These are phyloP conservation scores for Bifiguratus adelaidae DNA, from an alignment of 192 early-diverging fungal genomes.

Conservation along the genomic window DNA sequence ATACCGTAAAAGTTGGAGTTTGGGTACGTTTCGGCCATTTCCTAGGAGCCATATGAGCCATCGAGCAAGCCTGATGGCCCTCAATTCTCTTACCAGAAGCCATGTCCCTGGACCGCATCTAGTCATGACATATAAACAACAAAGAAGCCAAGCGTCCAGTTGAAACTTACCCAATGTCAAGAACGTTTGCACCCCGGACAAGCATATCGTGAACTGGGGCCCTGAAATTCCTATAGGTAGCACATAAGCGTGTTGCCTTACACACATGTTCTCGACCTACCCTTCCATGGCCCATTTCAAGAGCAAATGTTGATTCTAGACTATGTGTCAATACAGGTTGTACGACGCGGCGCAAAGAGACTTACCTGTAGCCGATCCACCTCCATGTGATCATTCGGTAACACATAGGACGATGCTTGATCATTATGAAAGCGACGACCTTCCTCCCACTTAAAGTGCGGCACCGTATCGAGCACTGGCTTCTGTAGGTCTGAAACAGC, in stretches of 20 bases:
- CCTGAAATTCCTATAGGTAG: neutral
- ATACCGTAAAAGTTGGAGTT: neutral
- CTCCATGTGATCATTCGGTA: neutral
- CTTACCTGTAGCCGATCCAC: neutral
- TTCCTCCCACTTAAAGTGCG: neutral
- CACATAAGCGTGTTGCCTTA: too few species aligned
- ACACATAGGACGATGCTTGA: neutral
- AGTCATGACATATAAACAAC: neutral
- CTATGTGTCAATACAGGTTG: neutral
- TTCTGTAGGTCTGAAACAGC: too few species aligned
- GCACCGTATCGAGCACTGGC: too few species aligned
- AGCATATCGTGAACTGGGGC: neutral
- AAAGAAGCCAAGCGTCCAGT: too few species aligned
- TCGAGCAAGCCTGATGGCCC: neutral
- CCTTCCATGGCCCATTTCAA: neutral
- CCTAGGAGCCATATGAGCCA: neutral
- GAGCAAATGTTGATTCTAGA: neutral
- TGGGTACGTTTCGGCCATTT: neutral
- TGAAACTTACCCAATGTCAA: neutral
- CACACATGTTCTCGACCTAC: neutral
- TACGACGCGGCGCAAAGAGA: neutral
- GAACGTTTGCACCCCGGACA: neutral
- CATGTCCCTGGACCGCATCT: slow-evolving; percentile 1
- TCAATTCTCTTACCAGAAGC: neutral
- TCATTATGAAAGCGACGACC: neutral